Conservation (phyloP, 202 grass and related monocot species). For the Schoenoplectus triqueter region DNA sequence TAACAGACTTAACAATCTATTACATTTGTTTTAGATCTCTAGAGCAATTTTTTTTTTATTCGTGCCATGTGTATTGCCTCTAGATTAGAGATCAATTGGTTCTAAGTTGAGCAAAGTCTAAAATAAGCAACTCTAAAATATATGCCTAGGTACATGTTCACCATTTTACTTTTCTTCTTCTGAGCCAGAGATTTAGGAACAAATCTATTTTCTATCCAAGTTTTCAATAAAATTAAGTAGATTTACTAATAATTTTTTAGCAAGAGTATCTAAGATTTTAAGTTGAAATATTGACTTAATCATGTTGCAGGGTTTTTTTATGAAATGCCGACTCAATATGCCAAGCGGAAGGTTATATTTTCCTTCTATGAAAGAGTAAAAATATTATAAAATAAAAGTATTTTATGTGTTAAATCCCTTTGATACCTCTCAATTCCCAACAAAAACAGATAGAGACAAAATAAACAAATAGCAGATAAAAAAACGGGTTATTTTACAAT, state of each 20-base stretch:
- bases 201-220: background rate
- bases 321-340: background rate
- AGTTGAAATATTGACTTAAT: constrained; percentile 3
- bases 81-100: constrained; percentile 34
- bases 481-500: no score
- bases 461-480: background rate
- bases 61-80: constrained; percentile 32
- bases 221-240: background rate
- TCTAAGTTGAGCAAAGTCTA: constrained; percentile 33
- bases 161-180: background rate
- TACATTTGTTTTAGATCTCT: constrained; percentile 23
- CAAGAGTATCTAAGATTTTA: background rate
- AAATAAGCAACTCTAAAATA: constrained; percentile 11
- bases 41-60: background rate
- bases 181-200: background rate
- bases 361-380: background rate
- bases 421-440: constrained; percentile 9
- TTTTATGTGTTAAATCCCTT: background rate
- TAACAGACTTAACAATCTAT: constrained; percentile 11
- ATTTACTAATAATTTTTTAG: background rate
- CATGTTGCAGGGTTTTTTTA: background rate
- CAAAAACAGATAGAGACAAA: constrained; percentile 18
- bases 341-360: background rate
- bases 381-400: no score
- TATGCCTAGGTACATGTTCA: constrained; percentile 18